Evolutionary conservation across 345 rosid genomes (phyloP).

Genomic region (Hypericum androsaemum): DNA sequence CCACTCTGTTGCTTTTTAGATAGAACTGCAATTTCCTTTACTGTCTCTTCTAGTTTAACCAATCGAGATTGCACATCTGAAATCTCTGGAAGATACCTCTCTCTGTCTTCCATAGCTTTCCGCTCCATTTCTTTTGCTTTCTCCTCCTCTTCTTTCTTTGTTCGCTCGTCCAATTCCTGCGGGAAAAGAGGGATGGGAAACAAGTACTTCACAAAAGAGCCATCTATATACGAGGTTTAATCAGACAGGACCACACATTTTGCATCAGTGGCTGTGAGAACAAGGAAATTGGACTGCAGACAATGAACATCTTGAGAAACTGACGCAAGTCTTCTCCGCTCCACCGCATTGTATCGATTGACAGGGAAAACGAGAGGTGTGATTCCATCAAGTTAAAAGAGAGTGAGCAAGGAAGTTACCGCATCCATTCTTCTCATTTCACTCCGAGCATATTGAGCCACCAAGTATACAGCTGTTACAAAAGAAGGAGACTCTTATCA

Average conservation of each 20-base stretch:
- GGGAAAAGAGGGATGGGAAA: neutral
- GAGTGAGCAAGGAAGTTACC: conserved; percentile 24
- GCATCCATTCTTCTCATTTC: conserved; percentile 84
- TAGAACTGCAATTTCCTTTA: conserved; percentile 54
- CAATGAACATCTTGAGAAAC: too few relatives aligned
- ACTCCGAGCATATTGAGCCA: conserved; percentile 76
- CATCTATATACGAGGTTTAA: too few relatives aligned
- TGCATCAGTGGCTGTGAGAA: too few relatives aligned
- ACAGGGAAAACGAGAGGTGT: neutral
- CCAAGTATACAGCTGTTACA: conserved; percentile 69
- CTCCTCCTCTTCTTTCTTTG: conserved; percentile 44
- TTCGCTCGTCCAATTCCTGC: conserved; percentile 54
- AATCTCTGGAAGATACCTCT: conserved; percentile 28
- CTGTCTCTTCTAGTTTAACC: conserved; percentile 55
- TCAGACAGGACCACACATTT: too few relatives aligned
- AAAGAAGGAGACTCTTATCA: conserved; percentile 8
- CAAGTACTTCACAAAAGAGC: neutral
- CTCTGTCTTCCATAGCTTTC: conserved; percentile 36
- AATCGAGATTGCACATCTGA: conserved; percentile 61
- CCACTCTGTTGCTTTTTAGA: conserved; percentile 37
- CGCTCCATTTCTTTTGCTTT: conserved; percentile 38
- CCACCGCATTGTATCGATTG: neutral
- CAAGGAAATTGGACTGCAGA: too few relatives aligned
- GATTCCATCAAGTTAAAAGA: too few relatives aligned
- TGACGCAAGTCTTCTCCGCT: too few relatives aligned